These are phyloP conservation scores for Paramecium primaurelia DNA, from an alignment of 73 alveolate genomes.

Conservation along the genomic window DNA sequence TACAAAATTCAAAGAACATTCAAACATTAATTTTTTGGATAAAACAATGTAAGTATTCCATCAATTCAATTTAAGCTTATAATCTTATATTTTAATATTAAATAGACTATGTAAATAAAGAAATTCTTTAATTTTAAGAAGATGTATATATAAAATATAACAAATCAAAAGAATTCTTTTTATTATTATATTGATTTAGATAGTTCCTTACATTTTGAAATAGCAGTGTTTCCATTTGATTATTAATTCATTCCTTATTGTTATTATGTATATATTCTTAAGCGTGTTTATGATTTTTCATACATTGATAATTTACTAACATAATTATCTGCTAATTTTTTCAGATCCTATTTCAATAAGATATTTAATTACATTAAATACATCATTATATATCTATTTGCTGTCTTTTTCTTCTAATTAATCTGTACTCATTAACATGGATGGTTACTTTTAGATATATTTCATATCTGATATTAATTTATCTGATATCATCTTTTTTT, in stretches of 20 bases:
- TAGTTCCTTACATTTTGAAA: not conserved
- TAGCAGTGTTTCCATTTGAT: not conserved
- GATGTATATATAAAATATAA: not conserved
- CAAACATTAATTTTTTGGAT: too few species aligned
- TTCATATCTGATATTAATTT: not conserved
- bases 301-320: not conserved
- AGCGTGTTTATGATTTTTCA: not conserved
- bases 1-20: too few species aligned
- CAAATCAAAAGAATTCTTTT: not conserved
- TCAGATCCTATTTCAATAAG: not conserved
- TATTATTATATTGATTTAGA: not conserved
- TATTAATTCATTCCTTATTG: not conserved
- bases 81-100: too few species aligned
- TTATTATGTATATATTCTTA: not conserved
- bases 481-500: conserved; percentile 35
- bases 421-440: not conserved
- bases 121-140: too few species aligned
- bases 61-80: too few species aligned
- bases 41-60: too few species aligned
- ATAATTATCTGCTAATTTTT: not conserved
- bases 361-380: not conserved
- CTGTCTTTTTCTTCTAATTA: not conserved
- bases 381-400: not conserved
- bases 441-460: not conserved
- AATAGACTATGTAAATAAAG: too few species aligned